Base-by-base conservation (phyloP, 2,329 filamentous ascomycete species). In the Penicillium brevicompactum region DNA sequence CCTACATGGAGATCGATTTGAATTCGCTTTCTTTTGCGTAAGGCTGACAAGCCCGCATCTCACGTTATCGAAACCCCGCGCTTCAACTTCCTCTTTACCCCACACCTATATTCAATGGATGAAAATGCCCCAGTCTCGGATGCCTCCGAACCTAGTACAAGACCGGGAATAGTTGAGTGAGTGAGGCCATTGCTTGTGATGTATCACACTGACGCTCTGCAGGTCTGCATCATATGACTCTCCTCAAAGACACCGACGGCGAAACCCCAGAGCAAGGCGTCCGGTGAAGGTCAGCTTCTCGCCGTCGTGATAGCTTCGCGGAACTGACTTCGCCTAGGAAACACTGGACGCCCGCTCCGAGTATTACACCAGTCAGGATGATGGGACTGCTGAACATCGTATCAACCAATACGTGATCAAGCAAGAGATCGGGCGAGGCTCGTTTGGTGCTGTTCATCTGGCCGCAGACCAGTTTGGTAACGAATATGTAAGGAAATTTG, bases 381-480 rank as follows among this genome's bases (percentile, higher is more conserved):
- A 96, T 68, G 92, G 92, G 24, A 84, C 81, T 48, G 87, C 89
- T 2, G 87, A 95, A 69, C 91, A 95, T 70, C 85, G 87, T 55
- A 93, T 97, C 77, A 97, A 97, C 73, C 93, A 97, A 76, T 99
- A 97, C 73, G 82, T 89, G 55, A 94, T 99, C 69, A 87, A 89
- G 73, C 89, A 96, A 72, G 93, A 97, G 79, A 97, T 99, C 66
- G 94, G 94, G n/a, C 84, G 92, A 61, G 94, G 94, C 16, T 97
- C 93, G 0, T 99, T 96, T 72, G 94, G 94, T 7, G 89, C 92
- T 10, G 94, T 99, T 13, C 92, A 97, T 75, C 80, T 93, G 18
- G 94, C 92, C 21, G 86, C 86, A 2, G 93, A 99, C 76, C 92
- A 96, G 73, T 94, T 88, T 76, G 93, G 92, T 41, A 85, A 86